A percentile compares a stretch with the other conserved stretches of the same genome.
Conservation (phyloP, 305 asterid genomes). For the Andrographis paniculata region DNA sequence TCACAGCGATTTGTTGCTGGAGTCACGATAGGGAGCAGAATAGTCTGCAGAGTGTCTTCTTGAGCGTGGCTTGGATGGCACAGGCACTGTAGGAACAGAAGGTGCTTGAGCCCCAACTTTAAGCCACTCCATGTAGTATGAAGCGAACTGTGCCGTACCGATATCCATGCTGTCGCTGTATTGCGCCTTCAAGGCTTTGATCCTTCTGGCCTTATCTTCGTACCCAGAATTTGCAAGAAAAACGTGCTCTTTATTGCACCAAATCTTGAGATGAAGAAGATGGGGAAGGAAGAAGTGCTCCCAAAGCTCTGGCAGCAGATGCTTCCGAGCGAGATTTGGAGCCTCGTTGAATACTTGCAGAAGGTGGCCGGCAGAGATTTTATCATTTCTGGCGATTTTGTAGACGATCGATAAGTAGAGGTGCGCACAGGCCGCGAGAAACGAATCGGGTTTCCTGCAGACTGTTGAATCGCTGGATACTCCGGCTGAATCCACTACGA, state of each 20-base stretch:
- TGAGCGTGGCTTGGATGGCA: conserved; percentile 40
- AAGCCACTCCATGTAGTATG: conserved; percentile 72
- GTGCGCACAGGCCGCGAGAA: conserved; percentile 53
- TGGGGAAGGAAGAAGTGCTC: conserved; percentile 79
- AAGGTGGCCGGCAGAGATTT: conserved; percentile 51
- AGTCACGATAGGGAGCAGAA: conserved; percentile 26
- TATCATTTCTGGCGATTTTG: conserved; percentile 44
- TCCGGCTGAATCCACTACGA: conserved; percentile 23
- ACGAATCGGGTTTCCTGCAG: conserved; percentile 25
- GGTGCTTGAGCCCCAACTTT: conserved; percentile 63
- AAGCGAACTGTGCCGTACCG: conserved; percentile 57
- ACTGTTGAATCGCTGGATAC: conserved; percentile 18
- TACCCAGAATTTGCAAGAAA: conserved; percentile 23
- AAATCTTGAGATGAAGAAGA: conserved; percentile 76
- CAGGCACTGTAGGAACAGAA: conserved; percentile 50
- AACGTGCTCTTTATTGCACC: conserved; percentile 56
- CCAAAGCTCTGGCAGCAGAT: conserved; percentile 73
- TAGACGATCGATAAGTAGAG: conserved; percentile 59
- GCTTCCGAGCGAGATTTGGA: conserved; percentile 54
- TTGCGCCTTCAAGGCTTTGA: conserved; percentile 35
- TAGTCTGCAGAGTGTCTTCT: conserved; percentile 52
- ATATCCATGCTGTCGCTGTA: conserved; percentile 53
- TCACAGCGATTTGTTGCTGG: conserved; percentile 47
- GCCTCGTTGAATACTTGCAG: conserved; percentile 54
- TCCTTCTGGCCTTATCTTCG: conserved; percentile 26